Evolutionary conservation across 306 rosid species (phyloP).

Genomic region (Mucuna pruriens): DNA sequence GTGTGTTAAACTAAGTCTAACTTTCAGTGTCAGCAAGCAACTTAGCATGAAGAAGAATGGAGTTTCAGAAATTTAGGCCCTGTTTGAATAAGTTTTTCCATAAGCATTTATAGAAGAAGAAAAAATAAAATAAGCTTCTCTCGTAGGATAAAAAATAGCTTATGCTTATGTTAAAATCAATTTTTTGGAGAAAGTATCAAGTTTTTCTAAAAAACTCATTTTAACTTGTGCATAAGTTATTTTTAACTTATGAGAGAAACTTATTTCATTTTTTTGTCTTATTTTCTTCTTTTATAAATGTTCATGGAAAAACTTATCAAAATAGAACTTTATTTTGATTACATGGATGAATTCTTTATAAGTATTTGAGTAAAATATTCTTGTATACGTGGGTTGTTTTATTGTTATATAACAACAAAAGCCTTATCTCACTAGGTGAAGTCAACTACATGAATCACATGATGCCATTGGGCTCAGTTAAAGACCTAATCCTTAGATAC

Average conservation of each 20-base stretch:
- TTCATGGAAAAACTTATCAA: no score
- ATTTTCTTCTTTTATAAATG: no score
- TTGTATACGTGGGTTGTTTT: slow-evolving; percentile 27
- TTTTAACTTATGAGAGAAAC: no score
- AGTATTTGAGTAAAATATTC: neutral
- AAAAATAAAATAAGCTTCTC: no score
- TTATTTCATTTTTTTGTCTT: no score
- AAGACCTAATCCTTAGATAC: neutral
- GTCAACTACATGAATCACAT: neutral
- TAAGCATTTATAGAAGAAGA: no score
- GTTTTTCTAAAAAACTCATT: no score
- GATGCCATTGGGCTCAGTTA: neutral
- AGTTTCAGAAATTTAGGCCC: slow-evolving; percentile 5
- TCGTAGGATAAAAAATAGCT: no score
- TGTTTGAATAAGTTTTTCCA: no score
- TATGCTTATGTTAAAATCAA: no score
- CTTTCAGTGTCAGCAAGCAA: slow-evolving; percentile 1
- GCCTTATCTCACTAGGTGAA: neutral
- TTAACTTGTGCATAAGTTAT: no score
- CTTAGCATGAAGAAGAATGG: neutral
- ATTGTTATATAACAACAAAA: neutral
- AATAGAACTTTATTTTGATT: slow-evolving; percentile 17
- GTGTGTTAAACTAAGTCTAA: neutral
- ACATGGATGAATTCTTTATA: neutral
- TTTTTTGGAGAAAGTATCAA: no score